Evolutionary conservation across 768 basidiomycete species (phyloP).

Genomic region (Phylloporus scabripes): DNA sequence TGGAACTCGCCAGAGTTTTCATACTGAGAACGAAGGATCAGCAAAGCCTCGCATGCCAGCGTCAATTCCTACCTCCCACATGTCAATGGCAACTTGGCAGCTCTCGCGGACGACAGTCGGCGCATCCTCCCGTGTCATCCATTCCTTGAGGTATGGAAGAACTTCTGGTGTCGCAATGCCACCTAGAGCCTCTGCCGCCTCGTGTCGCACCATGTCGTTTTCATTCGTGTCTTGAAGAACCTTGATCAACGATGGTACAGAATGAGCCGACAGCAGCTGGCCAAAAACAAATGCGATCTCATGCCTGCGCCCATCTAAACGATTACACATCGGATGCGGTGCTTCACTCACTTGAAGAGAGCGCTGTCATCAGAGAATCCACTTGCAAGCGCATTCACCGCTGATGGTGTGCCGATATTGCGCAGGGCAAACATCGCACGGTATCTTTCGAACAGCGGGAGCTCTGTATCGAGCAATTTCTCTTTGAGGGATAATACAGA

Average conservation of each 20-base stretch:
- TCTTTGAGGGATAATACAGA: slow-evolving; percentile 51
- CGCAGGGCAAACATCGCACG: slow-evolving; percentile 97
- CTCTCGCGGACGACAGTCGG: slow-evolving; percentile 92
- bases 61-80: slow-evolving; percentile 75
- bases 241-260: slow-evolving; percentile 76
- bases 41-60: not conserved
- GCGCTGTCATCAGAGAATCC: slow-evolving; percentile 89
- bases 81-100: slow-evolving; percentile 93
- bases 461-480: slow-evolving; percentile 56
- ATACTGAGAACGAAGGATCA: slow-evolving; percentile 40
- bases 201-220: slow-evolving; percentile 96
- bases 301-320: slow-evolving; percentile 51
- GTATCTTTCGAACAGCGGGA: slow-evolving; percentile 88
- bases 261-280: slow-evolving; percentile 83
- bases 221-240: slow-evolving; percentile 72
- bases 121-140: slow-evolving; percentile 71
- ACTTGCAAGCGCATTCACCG: slow-evolving; percentile 85
- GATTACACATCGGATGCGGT: not conserved
- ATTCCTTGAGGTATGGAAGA: slow-evolving; percentile 78
- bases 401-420: slow-evolving; percentile 81
- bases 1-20: slow-evolving; percentile 81
- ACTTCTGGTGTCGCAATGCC: slow-evolving; percentile 94
- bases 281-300: slow-evolving; percentile 99
- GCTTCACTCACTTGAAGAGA: slow-evolving; percentile 75
- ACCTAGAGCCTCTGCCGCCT: slow-evolving; percentile 98